Evolutionary conservation across 306 rosid genomes (phyloP), one percentile per base, ranked within the genome.

Genomic region (Urtica urens): DNA sequence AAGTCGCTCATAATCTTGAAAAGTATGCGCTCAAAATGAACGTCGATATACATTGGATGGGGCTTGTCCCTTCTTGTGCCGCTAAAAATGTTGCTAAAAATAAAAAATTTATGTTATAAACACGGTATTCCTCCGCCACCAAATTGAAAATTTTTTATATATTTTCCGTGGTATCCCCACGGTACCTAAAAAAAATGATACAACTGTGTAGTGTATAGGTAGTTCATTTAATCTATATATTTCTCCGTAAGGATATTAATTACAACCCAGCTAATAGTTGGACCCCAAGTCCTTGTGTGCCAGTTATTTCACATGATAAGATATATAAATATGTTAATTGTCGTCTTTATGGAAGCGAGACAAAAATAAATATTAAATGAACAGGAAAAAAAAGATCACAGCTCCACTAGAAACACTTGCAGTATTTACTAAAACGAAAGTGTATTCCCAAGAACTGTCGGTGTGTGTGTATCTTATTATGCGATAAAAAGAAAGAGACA

Each of bases 191-290:
- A n/a, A n/a, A n/a, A n/a, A n/a, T n/a, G n/a, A n/a, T n/a, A n/a
- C n/a, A n/a, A n/a, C n/a, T n/a, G n/a, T n/a, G n/a, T n/a, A n/a
- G n/a, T n/a, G n/a, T n/a, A n/a, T 35, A 35, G n/a, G 40, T 35
- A 3, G 40, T 35, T 4, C 40, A 7, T 35, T 35, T 35, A 1
- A 3, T 35, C 11, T 3, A 35, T 1, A 35, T 35, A 35, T 35
- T 7, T 35, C 3, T 14, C 11, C 2, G n/a, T 35, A 7, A 7
- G 40, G n/a, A 7, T 10, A 35, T 14, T 35, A 35, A 10, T 9
- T 35, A 4, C n/a, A 14, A 35, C 30, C 54, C 54, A 49, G 54
- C 54, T 49, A 49, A 49, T 24, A 49, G 30, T 49, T 49, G 54
- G 54, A 29, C 54, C 54, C 54, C 24, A 26, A 30, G 30, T 15